Evolutionary conservation across 768 basidiomycete species (phyloP), one percentile per base, ranked within the genome.

Genomic region (Austroboletus festivus): DNA sequence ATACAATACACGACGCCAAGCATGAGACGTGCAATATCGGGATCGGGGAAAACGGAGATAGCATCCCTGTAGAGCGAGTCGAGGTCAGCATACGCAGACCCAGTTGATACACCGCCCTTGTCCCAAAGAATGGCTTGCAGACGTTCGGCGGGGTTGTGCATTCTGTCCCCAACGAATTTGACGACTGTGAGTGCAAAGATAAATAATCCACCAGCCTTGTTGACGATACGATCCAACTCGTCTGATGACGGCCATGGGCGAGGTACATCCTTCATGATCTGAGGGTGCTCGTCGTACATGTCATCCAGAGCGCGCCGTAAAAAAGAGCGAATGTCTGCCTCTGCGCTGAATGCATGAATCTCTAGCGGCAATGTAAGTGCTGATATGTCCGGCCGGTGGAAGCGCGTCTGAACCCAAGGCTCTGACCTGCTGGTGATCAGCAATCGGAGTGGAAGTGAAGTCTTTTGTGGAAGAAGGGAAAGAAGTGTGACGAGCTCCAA

Each of bases 111-210:
- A n/a, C n/a, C n/a, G n/a, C n/a, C n/a, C 38, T n/a, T 51, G 13
- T 53, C 57, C 8, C 50, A 51, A 24, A 58, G 22, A 15, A 53
- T 40, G 7, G 42, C 47, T 45, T 54, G 51, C 21, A 58, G 52
- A 22, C 57, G 52, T n/a, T 41, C 16, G 18, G 45, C n/a, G 19
- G 57, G 57, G 41, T 59, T 51, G 38, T 61, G 54, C 3, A 56
- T 44, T 20, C 47, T 41, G n/a, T 49, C 51, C 19, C 54, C 61
- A 8, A 65, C 53, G 35, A 60, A 66, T 38, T 60, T 60, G 42
- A 61, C 44, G 6, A 65, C 59, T 1, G 65, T 63, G 20, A 64
- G 31, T 2, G 64, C 55, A 39, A 63, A 63, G 10, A 64, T 60
- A 39, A 67, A 67, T 10, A 64, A 52, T 1, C 64, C 58, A 0